These are phyloP conservation scores for Tuber borchii DNA, from an alignment of 495 filamentous ascomycete species.

Conservation along the genomic window DNA sequence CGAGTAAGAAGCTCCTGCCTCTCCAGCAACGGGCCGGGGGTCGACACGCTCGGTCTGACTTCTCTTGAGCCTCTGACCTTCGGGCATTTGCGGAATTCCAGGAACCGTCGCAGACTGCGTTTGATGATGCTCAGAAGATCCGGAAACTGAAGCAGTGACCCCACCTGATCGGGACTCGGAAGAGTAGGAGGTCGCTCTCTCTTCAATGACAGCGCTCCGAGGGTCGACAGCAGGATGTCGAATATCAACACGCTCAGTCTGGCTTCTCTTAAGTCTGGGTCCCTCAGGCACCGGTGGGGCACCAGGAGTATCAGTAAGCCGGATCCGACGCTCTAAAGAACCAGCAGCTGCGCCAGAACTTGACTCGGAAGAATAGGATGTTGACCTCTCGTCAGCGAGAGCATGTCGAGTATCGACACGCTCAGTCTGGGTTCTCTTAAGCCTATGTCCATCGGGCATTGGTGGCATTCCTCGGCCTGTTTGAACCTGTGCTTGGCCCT, in stretches of 20 bases:
- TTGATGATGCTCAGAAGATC: neutral
- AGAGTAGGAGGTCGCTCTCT: conserved; percentile 1
- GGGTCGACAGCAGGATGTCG: neutral
- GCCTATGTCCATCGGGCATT: neutral
- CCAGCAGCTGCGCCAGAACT: conserved; percentile 8
- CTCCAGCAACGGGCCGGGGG: neutral
- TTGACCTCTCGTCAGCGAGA: neutral
- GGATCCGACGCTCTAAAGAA: neutral
- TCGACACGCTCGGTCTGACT: neutral
- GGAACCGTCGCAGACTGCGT: neutral
- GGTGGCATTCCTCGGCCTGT: neutral
- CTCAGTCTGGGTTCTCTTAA: neutral
- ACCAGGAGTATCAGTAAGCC: neutral
- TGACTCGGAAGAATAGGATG: conserved; percentile 9
- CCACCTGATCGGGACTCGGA: conserved; percentile 10
- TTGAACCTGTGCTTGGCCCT: neutral
- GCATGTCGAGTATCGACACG: neutral
- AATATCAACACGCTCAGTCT: neutral
- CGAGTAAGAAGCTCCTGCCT: neutral
- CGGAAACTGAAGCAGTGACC: conserved; percentile 1
- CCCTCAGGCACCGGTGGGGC: neutral
- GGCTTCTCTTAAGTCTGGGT: neutral
- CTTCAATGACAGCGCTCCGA: neutral
- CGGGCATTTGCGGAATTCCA: neutral
- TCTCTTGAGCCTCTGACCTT: conserved; percentile 8